These are phyloP conservation scores for Salix udensis DNA, from an alignment of 345 rosid species.

Conservation along the genomic window DNA sequence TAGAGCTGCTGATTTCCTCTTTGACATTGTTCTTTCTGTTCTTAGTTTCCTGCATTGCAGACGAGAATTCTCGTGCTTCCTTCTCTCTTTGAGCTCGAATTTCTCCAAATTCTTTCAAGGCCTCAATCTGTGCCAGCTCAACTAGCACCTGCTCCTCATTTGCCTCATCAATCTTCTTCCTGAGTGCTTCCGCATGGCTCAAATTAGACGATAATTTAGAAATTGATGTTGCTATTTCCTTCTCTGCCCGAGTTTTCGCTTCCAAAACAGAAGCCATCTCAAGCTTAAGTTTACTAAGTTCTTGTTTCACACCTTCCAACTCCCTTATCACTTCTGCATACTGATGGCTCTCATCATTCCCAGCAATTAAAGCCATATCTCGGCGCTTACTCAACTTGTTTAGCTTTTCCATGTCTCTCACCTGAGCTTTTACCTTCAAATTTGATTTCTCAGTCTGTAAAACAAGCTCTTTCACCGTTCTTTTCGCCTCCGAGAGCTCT, in stretches of 20 bases:
- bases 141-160: slow-evolving; percentile 76
- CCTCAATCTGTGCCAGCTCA: slow-evolving; percentile 79
- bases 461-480: slow-evolving; percentile 44
- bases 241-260: slow-evolving; percentile 57
- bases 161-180: slow-evolving; percentile 60
- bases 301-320: slow-evolving; percentile 55
- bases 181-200: slow-evolving; percentile 40
- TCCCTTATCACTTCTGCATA: slow-evolving; percentile 47
- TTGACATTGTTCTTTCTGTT: slow-evolving; percentile 30
- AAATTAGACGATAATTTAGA: slow-evolving; percentile 26
- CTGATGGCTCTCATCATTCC: slow-evolving; percentile 13
- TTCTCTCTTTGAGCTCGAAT: slow-evolving; percentile 47
- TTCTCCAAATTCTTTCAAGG: slow-evolving; percentile 57
- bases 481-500: slow-evolving; percentile 45
- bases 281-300: slow-evolving; percentile 70
- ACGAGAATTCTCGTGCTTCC: slow-evolving; percentile 35
- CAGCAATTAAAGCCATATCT: slow-evolving; percentile 12
- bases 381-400: slow-evolving; percentile 21
- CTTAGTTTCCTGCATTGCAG: slow-evolving; percentile 28
- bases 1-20: slow-evolving; percentile 48
- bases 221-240: slow-evolving; percentile 34
- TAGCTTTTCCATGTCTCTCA: slow-evolving; percentile 26
- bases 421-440: slow-evolving; percentile 22
- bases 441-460: slow-evolving; percentile 44
- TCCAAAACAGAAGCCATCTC: slow-evolving; percentile 53